Evolutionary conservation across 2,329 filamentous ascomycete species (phyloP).

Genomic region (Basipetospora chlamydospora): DNA sequence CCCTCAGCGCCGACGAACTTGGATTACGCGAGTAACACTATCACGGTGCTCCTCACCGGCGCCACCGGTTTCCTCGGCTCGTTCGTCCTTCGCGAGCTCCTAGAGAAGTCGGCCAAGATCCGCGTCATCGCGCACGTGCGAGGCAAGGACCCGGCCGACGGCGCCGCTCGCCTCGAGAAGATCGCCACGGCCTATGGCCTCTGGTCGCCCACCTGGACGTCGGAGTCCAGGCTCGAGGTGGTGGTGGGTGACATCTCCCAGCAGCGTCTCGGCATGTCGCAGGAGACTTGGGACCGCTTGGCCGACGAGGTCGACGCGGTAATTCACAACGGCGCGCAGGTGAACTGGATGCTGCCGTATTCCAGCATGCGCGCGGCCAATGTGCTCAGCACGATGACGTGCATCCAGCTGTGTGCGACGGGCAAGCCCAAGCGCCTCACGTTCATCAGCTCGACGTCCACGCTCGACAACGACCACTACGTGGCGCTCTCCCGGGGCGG

Average conservation of each 20-base stretch:
- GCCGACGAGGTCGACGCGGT: conserved; percentile 54
- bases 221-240: conserved; percentile 46
- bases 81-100: conserved; percentile 62
- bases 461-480: conserved; percentile 72
- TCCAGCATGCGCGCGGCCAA: conserved; percentile 57
- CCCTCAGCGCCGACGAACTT: conserved; percentile 14
- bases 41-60: conserved; percentile 69
- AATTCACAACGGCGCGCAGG: conserved; percentile 69
- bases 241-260: conserved; percentile 63
- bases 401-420: conserved; percentile 58
- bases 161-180: conserved; percentile 47
- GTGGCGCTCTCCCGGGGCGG: conserved; percentile 58
- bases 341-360: conserved; percentile 75
- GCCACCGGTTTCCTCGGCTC: conserved; percentile 81
- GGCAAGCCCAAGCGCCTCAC: conserved; percentile 67
- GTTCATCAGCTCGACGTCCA: conserved; percentile 72
- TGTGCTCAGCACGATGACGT: conserved; percentile 67
- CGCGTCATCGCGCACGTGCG: conserved; percentile 66
- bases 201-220: conserved; percentile 58
- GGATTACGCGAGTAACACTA: conserved; percentile 14
- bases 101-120: conserved; percentile 35
- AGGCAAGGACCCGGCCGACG: conserved; percentile 44
- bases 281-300: conserved; percentile 49
- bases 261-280: conserved; percentile 57
- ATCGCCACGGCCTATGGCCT: conserved; percentile 65